Evolutionary conservation across 306 rosid genomes (phyloP).

Genomic region (Glycine latifolia): DNA sequence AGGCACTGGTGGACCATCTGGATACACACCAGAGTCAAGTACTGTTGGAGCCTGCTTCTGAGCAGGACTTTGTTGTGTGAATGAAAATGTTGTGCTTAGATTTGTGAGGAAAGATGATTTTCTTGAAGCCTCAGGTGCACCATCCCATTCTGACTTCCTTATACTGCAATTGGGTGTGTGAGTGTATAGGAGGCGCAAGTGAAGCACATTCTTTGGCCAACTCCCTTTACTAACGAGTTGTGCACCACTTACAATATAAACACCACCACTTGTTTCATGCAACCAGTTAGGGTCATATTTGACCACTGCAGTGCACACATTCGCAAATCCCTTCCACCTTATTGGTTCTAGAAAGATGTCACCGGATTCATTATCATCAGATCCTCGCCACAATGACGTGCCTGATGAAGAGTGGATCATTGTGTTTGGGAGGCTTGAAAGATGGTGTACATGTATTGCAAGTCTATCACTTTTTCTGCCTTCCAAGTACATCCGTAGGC

Average conservation of each 20-base stretch:
- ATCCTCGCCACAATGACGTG: conserved; percentile 67
- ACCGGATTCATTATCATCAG: conserved; percentile 61
- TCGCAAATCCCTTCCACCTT: conserved; percentile 78
- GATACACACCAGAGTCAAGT: conserved; percentile 78
- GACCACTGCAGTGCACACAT: conserved; percentile 72
- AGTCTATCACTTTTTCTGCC: conserved; percentile 71
- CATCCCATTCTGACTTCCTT: conserved; percentile 71
- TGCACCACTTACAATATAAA: conserved; percentile 78
- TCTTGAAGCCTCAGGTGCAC: conserved; percentile 64
- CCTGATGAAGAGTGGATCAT: conserved; percentile 54
- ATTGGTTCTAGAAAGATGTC: conserved; percentile 68
- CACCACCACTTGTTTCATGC: conserved; percentile 63
- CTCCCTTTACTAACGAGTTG: conserved; percentile 75
- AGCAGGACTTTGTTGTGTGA: conserved; percentile 66
- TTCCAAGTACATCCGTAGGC: conserved; percentile 78
- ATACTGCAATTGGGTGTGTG: conserved; percentile 67
- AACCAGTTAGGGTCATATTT: conserved; percentile 79
- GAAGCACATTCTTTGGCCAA: conserved; percentile 82
- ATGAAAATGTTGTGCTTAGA: conserved; percentile 79
- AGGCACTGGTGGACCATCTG: conserved; percentile 75
- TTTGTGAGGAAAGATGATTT: conserved; percentile 72
- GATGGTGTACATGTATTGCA: conserved; percentile 77
- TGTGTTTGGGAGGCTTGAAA: conserved; percentile 75
- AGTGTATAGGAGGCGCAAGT: conserved; percentile 69
- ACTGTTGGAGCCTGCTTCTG: conserved; percentile 65